Conservation (phyloP, 257 asterid species). For the Nicotiana attenuata region DNA sequence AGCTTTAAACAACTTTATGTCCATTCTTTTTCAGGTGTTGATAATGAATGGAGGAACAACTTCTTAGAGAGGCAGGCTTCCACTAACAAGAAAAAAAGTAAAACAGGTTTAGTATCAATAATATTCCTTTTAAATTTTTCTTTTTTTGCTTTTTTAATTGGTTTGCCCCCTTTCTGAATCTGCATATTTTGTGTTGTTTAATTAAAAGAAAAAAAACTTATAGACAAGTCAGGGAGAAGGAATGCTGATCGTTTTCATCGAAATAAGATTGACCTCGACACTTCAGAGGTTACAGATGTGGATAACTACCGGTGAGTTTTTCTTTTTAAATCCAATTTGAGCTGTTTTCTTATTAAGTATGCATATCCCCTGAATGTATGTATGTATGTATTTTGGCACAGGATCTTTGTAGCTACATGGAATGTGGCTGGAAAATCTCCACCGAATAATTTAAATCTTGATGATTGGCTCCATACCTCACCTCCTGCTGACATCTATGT, state of each 20-base stretch:
- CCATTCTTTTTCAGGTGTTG: slow-evolving; percentile 78
- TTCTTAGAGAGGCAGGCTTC: slow-evolving; percentile 69
- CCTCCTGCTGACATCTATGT: slow-evolving; percentile 98
- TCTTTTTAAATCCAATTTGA: background rate
- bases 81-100: slow-evolving; percentile 92
- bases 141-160: background rate
- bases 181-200: background rate
- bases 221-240: slow-evolving; percentile 47
- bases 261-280: slow-evolving; percentile 59
- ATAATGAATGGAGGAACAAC: slow-evolving; percentile 89
- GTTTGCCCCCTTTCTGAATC: slow-evolving; percentile 4
- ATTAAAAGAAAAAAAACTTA: slow-evolving; percentile 5
- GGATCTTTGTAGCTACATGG: slow-evolving; percentile 96
- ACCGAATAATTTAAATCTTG: slow-evolving; percentile 64
- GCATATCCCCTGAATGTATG: background rate
- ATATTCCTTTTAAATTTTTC: slow-evolving; percentile 28
- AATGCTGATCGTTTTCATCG: slow-evolving; percentile 44
- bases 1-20: slow-evolving; percentile 43
- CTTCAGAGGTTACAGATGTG: slow-evolving; percentile 65
- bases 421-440: slow-evolving; percentile 99
- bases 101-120: slow-evolving; percentile 60
- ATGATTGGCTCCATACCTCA: slow-evolving; percentile 93
- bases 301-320: slow-evolving; percentile 49
- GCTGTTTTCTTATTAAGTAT: background rate
- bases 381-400: slow-evolving; percentile 15